These are phyloP conservation scores for Fusarium stilboides DNA, from an alignment of 2,329 filamentous ascomycete genomes.

Conservation along the genomic window DNA sequence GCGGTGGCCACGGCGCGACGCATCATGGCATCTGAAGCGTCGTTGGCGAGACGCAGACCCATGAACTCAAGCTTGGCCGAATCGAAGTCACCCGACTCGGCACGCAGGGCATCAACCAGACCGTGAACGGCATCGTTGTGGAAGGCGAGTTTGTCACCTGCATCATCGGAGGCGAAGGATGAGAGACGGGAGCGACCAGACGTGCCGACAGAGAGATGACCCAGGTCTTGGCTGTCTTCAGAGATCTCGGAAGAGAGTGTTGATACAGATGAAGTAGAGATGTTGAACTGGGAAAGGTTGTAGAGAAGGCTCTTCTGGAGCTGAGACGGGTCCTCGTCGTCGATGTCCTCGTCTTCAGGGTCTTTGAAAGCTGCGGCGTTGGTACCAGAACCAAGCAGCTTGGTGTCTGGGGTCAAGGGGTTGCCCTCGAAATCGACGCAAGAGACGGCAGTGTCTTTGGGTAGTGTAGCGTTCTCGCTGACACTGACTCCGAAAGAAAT, in stretches of 20 bases:
- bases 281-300: slow-evolving; percentile 66
- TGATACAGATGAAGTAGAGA: slow-evolving; percentile 70
- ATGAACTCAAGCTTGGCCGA: slow-evolving; percentile 89
- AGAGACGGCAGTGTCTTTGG: slow-evolving; percentile 54
- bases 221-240: slow-evolving; percentile 76
- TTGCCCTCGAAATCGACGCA: slow-evolving; percentile 56
- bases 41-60: slow-evolving; percentile 89
- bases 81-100: slow-evolving; percentile 84
- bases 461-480: slow-evolving; percentile 70
- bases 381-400: slow-evolving; percentile 65
- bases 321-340: slow-evolving; percentile 64
- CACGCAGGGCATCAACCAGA: slow-evolving; percentile 87
- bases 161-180: slow-evolving; percentile 81
- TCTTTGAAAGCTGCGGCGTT: slow-evolving; percentile 66
- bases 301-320: slow-evolving; percentile 72
- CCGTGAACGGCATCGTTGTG: slow-evolving; percentile 89
- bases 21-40: slow-evolving; percentile 91
- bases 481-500: slow-evolving; percentile 85
- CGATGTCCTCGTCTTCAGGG: slow-evolving; percentile 65
- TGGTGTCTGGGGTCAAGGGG: slow-evolving; percentile 58
- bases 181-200: slow-evolving; percentile 75
- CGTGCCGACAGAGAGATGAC: slow-evolving; percentile 62
- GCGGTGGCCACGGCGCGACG: slow-evolving; percentile 88
- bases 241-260: slow-evolving; percentile 76
- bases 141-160: slow-evolving; percentile 74